These are phyloP conservation scores for Fusarium sp. DNA, from an alignment of 2,329 filamentous ascomycete genomes.

Conservation along the genomic window DNA sequence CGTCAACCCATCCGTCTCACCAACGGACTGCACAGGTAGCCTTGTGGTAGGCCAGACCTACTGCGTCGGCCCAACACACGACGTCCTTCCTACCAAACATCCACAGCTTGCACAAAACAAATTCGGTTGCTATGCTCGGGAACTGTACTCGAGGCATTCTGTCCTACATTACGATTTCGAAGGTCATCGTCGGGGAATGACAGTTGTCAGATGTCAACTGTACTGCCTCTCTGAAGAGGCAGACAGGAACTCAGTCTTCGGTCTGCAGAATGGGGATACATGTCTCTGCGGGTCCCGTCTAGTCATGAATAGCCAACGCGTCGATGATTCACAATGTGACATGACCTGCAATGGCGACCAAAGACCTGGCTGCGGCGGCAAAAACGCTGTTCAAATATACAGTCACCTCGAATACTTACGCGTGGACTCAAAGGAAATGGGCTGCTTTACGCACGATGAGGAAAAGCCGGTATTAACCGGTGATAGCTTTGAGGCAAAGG, in stretches of 20 bases:
- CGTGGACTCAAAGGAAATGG: not conserved
- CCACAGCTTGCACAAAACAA: not conserved
- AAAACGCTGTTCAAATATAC: not conserved
- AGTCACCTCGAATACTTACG: not conserved
- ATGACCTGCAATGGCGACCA: not conserved
- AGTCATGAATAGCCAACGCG: not conserved
- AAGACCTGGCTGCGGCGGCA: not conserved
- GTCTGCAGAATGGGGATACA: slow-evolving; percentile 1
- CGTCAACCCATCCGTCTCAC: not conserved
- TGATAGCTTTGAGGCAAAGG: not conserved
- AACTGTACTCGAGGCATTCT: not conserved
- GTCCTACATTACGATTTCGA: not conserved
- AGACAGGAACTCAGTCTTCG: not conserved
- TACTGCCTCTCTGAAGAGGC: not conserved
- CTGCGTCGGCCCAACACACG: not conserved
- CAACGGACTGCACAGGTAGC: accelerated
- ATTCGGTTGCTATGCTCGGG: not conserved
- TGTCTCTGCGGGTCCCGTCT: not conserved
- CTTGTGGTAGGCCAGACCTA: not conserved
- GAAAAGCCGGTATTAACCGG: not conserved
- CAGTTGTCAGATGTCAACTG: not conserved
- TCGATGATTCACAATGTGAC: slow-evolving; percentile 1
- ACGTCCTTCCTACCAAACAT: not conserved
- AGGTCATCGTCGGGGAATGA: not conserved
- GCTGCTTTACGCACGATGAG: not conserved